Percentiles rank a stretch among this genome's conserved stretches.
phyloP scores from a whole-genome alignment of 108 stramenopile genomes.

The Stephanodiscus triporus region DNA sequence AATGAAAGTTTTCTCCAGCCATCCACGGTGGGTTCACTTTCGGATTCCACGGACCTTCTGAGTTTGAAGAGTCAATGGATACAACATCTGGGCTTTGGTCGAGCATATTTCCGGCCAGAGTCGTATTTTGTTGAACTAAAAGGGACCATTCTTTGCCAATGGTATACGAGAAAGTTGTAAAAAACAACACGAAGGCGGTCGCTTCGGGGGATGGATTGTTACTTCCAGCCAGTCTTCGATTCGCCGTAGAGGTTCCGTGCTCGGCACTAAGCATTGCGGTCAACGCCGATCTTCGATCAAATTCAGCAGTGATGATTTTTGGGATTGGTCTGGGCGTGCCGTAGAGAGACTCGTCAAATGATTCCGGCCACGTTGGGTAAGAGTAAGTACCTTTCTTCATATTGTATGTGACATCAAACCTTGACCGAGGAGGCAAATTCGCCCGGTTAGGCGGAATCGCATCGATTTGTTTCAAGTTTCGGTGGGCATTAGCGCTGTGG shows the following conservation, averaged over 20 bases:
- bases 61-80: conserved; percentile 9
- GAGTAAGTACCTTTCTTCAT: conserved; percentile 48
- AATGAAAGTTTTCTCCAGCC: conserved; percentile 43
- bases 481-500: conserved; percentile 81
- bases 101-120: conserved; percentile 19
- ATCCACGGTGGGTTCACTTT: conserved; percentile 53
- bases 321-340: conserved; percentile 80
- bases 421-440: conserved; percentile 29
- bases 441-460: conserved; percentile 65
- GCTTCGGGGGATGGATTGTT: conserved; percentile 65
- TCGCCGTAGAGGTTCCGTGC: conserved; percentile 25
- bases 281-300: conserved; percentile 78
- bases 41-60: conserved; percentile 41
- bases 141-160: conserved; percentile 67
- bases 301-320: conserved; percentile 82
- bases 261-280: conserved; percentile 56
- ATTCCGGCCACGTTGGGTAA: conserved; percentile 81
- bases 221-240: conserved; percentile 38
- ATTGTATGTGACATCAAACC: conserved; percentile 10
- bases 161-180: conserved; percentile 69
- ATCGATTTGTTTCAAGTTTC: conserved; percentile 72
- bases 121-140: conserved; percentile 19
- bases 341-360: conserved; percentile 62
- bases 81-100: conserved; percentile 16
- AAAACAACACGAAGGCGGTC: conserved; percentile 82